A percentile compares a stretch with the other conserved stretches of the same genome.
Evolutionary conservation across 306 rosid species (phyloP).

Genomic region (Hippophae gyantsensis): DNA sequence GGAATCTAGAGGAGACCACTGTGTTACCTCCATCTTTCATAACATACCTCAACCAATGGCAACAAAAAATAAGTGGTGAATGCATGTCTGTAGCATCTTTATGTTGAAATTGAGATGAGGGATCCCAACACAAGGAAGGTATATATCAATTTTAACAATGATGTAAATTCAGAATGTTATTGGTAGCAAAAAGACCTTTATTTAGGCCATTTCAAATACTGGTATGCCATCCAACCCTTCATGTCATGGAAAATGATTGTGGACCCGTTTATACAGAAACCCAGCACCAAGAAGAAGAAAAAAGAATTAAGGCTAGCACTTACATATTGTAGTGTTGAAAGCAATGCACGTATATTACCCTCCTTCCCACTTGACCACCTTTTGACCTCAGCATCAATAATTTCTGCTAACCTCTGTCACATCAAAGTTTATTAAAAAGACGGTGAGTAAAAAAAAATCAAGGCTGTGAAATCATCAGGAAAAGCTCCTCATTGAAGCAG

Average conservation of each 20-base stretch:
- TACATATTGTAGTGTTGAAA: constrained; percentile 94
- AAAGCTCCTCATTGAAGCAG: constrained; percentile 1
- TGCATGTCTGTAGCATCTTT: too few species aligned
- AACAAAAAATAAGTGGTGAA: not conserved
- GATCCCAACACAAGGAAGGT: too few species aligned
- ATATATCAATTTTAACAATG: too few species aligned
- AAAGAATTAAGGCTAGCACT: constrained; percentile 19
- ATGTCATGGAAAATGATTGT: too few species aligned
- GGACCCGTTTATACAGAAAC: too few species aligned
- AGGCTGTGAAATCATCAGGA: constrained; percentile 1
- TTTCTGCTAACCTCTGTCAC: constrained; percentile 77
- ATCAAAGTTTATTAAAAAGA: constrained; percentile 21
- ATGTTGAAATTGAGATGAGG: too few species aligned
- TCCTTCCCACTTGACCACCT: constrained; percentile 96
- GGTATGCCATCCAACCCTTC: too few species aligned
- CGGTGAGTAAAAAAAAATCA: constrained; percentile 13
- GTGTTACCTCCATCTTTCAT: not conserved
- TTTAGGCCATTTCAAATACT: too few species aligned
- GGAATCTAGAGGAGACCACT: not conserved
- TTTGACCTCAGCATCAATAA: constrained; percentile 76
- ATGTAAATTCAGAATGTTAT: too few species aligned
- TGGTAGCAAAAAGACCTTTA: too few species aligned
- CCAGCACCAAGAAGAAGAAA: not conserved
- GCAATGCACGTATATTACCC: constrained; percentile 86
- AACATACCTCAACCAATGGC: not conserved